phyloP scores from a whole-genome alignment of 768 basidiomycete genomes.

The Candolleomyces aberdarensis region DNA sequence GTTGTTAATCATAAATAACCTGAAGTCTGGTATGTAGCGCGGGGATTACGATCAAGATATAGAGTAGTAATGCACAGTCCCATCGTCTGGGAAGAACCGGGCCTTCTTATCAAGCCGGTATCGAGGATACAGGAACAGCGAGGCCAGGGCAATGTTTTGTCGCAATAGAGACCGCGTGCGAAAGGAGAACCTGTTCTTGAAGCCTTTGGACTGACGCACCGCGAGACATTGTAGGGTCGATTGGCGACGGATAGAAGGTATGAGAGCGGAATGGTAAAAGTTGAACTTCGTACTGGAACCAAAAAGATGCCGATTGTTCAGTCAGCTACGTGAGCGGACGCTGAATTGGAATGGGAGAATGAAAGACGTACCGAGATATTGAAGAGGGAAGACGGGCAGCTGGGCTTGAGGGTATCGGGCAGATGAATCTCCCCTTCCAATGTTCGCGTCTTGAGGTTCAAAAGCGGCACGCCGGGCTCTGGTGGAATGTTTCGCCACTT shows the following conservation, averaged over 20 bases:
- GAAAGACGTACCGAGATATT: background rate
- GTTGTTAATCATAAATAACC: no score
- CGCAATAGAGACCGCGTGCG: background rate
- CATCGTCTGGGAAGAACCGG: no score
- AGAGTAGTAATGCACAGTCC: no score
- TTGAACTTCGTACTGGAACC: background rate
- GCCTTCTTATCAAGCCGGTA: no score
- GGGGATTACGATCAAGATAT: no score
- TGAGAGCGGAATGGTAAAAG: background rate
- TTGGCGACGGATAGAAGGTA: background rate
- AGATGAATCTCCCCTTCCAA: background rate
- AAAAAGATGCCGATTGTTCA: background rate
- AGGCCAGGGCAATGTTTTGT: background rate
- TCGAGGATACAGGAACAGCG: background rate
- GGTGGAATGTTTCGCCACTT: background rate
- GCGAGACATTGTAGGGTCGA: background rate
- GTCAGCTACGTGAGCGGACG: background rate
- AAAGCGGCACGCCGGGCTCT: background rate
- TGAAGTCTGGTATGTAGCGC: no score
- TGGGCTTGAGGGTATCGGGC: background rate
- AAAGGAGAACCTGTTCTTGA: background rate
- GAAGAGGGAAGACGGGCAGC: background rate
- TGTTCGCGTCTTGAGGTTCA: background rate
- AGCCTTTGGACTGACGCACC: background rate
- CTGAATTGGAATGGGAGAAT: background rate